Base-by-base conservation (phyloP, 1,284 basidiomycete species). In the Melampsora americana region DNA sequence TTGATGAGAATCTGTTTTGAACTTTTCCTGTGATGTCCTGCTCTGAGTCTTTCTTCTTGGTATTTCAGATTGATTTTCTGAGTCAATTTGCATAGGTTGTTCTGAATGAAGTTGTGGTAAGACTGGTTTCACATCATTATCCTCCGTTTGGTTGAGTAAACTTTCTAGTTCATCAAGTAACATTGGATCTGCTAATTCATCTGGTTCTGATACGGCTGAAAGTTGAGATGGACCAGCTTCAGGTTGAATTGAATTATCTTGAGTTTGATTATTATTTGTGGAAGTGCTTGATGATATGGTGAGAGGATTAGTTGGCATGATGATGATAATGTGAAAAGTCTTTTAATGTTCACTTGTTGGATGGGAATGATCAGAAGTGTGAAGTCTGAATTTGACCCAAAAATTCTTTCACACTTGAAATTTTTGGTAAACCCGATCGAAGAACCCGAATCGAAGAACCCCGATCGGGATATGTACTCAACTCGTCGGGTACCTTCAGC, bases 301-400 rank as follows among this genome's bases (percentile, higher is more conserved):
- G 50, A 56, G 66, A 18, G 71, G 71, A 14, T 73, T 73, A 32
- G 71, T 62, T 48, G 71, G 71, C 71, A 73, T 73, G n/a, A 14
- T 44, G 42, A 14, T 44, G 42, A 44, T 44, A 14, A 44, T 39
- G 35, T 9, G 7, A 39, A 39, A 39, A 39, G 35, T 39, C 12
- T 39, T 9, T 3, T 35, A 39, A 39, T 11, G 12, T 39, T 5
- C 35, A 5, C n/a, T n/a, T n/a, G n/a, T n/a, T n/a, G n/a, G n/a
- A 39, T 39, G 7, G 35, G n/a, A n/a, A n/a, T n/a, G n/a, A n/a
- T n/a, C n/a, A n/a, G 35, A 39, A 39, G 12, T 39, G 12, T 39
- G 5, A n/a, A n/a, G n/a, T n/a, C 42, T 14, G 16, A 44, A 14
- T 14, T 14, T 44, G n/a, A n/a, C n/a, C 42, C n/a, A n/a, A n/a